Conservation (phyloP, 305 asterid species). For the Salvia sclarea region DNA sequence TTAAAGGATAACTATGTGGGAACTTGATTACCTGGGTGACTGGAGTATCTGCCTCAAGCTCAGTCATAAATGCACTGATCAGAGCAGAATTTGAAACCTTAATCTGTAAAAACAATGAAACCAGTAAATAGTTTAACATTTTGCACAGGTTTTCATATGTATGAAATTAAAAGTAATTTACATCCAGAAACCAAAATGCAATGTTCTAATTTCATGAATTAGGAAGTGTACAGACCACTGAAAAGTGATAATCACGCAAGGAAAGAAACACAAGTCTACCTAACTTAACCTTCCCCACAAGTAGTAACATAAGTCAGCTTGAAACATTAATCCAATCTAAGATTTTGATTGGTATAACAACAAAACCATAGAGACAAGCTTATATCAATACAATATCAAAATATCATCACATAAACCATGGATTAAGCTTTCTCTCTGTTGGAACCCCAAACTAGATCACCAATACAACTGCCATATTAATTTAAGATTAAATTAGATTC, state of each 20-base stretch:
- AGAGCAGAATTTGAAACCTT: conserved; percentile 98
- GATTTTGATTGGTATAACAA: background rate
- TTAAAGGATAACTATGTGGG: background rate
- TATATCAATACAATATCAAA: background rate
- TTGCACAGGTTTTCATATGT: background rate
- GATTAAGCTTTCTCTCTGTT: background rate
- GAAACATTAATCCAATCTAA: background rate
- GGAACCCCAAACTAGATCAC: background rate
- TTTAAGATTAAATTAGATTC: background rate
- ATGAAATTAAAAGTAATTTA: background rate
- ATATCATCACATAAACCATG: background rate
- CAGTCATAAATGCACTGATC: conserved; percentile 92
- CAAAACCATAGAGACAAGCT: background rate
- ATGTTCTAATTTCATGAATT: background rate
- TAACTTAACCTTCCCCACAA: background rate
- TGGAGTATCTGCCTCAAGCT: conserved; percentile 82
- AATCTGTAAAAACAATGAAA: conserved; percentile 48
- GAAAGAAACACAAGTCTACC: background rate
- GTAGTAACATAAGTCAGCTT: background rate
- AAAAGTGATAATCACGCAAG: background rate
- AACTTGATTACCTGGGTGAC: conserved; percentile 62
- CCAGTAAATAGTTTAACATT: conserved; percentile 11
- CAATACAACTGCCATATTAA: background rate
- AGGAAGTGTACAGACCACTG: background rate
- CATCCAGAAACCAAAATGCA: background rate